Evolutionary conservation across 1,284 basidiomycete genomes (phyloP).

Genomic region (Hypsizygus ulmarius): DNA sequence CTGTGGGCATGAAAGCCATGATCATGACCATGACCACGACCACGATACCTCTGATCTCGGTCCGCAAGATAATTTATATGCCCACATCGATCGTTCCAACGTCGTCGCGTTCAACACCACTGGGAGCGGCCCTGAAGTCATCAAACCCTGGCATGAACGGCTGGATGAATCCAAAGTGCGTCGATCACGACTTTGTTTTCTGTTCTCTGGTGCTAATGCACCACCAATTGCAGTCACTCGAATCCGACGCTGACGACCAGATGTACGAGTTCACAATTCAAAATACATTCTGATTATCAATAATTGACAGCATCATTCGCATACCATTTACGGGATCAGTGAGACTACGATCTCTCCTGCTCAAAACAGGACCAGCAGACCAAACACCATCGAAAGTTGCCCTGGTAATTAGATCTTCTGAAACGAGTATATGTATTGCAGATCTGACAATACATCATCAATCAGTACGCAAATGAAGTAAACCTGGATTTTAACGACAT

Average conservation of each 20-base stretch:
- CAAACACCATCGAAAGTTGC: conserved; percentile 67
- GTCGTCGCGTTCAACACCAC: conserved; percentile 70
- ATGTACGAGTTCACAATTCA: conserved; percentile 45
- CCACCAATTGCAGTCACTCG: conserved; percentile 51
- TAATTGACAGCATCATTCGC: conserved; percentile 59
- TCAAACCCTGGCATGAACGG: conserved; percentile 79
- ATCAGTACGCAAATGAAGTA: conserved; percentile 67
- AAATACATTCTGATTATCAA: conserved; percentile 6
- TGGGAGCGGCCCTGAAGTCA: conserved; percentile 47
- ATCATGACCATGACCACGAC: conserved; percentile 53
- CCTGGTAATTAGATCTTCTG: conserved; percentile 42
- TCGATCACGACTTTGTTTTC: not conserved
- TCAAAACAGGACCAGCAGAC: conserved; percentile 72
- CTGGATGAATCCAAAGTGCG: conserved; percentile 59
- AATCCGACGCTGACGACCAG: conserved; percentile 83
- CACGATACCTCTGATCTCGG: conserved; percentile 47
- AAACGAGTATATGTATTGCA: not conserved
- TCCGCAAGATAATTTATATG: conserved; percentile 66
- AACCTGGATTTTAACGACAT: conserved; percentile 76
- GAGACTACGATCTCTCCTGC: conserved; percentile 67
- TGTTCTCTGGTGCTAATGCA: conserved; percentile 2
- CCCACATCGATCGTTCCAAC: conserved; percentile 68
- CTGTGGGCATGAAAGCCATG: conserved; percentile 56
- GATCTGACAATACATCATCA: conserved; percentile 1
- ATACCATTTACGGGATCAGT: conserved; percentile 81